Base-by-base conservation (phyloP, 2,329 filamentous ascomycete species). In the Fusarium sp. region DNA sequence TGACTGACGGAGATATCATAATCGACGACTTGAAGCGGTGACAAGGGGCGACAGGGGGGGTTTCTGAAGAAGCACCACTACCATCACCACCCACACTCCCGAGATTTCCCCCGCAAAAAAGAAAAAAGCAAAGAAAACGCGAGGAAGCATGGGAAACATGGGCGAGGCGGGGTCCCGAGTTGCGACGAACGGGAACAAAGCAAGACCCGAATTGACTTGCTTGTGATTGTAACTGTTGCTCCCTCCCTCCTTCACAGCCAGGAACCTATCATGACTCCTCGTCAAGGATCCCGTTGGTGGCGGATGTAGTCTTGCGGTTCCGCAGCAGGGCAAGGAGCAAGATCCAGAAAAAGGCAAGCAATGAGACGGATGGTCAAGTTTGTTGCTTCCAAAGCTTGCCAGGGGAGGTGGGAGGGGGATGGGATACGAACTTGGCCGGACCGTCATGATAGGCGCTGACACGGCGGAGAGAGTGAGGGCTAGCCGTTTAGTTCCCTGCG, bases 1-100 rank as follows among this genome's bases (percentile, higher is more conserved):
- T 74, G 69, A 74, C 62, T 57, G 47, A 52, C 18, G 3, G 47
- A 29, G 47, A 65, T 66, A 59, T 73, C 72, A 70, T 50, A 65
- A 62, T 63, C 47, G 72, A 69, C 60, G 56, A 54, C 62, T 64
- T 33, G 65, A 59, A 42, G 38, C 59, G 58, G 56, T 64, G 54
- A 62, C 59, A 60, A 33, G 31, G 47, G 29, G 33, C n/a, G 31
- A 16, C 20, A 38, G 54, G 22, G 29, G 33, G 54, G 16, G 3
- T 16, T 14, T 36, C 54, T 52, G 47, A 52, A 20, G 47, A 63
- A 56, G 25, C 27, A 56, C 29, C 33, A 35, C 27, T 27, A 9
- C 16, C 45, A 11, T 16, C 22, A 35, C 29, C 22, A 22, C 16
- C 59, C 35, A 60, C 67, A 47, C 38, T 63, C 45, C 38, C 67